A percentile compares a stretch with the other conserved stretches of the same genome.
Evolutionary conservation across 2,329 filamentous ascomycete genomes (phyloP).

Genomic region (Ceratocystiopsis minuta): DNA sequence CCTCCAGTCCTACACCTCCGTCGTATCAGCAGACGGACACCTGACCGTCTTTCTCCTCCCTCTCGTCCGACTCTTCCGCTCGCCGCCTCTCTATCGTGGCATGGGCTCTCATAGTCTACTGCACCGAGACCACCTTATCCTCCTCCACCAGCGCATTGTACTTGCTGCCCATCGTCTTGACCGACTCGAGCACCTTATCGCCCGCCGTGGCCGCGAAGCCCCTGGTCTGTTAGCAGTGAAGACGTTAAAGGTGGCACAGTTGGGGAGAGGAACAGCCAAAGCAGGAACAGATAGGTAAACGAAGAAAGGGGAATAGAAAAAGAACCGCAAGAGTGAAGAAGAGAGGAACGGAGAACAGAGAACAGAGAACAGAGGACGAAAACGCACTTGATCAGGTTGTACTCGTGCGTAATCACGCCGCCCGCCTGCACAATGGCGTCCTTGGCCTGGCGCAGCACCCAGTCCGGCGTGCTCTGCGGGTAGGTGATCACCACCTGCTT

Average conservation of each 20-base stretch:
- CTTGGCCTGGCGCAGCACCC: conserved; percentile 53
- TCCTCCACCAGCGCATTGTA: conserved; percentile 57
- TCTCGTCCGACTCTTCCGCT: not conserved
- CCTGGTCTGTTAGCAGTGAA: conserved; percentile 28
- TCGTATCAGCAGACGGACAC: too few species aligned
- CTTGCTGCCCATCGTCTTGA: conserved; percentile 41
- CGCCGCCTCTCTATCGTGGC: not conserved
- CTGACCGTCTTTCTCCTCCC: too few species aligned
- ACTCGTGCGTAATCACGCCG: conserved; percentile 64
- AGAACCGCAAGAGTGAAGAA: too few species aligned
- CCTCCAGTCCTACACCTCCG: too few species aligned
- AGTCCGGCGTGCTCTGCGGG: conserved; percentile 47
- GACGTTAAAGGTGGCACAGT: too few species aligned
- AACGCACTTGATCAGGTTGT: conserved; percentile 48
- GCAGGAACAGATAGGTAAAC: not conserved
- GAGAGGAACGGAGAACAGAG: too few species aligned
- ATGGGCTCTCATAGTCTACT: not conserved
- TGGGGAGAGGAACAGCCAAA: not conserved
- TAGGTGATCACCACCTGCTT: conserved; percentile 69
- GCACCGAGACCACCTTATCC: conserved; percentile 46
- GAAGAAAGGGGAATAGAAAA: too few species aligned
- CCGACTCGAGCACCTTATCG: conserved; percentile 45
- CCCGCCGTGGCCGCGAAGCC: conserved; percentile 63
- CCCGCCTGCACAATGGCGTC: conserved; percentile 50
- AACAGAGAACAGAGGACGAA: not conserved